These are phyloP conservation scores for Tulasnella sp. DNA, from an alignment of 768 basidiomycete genomes.

Conservation along the genomic window DNA sequence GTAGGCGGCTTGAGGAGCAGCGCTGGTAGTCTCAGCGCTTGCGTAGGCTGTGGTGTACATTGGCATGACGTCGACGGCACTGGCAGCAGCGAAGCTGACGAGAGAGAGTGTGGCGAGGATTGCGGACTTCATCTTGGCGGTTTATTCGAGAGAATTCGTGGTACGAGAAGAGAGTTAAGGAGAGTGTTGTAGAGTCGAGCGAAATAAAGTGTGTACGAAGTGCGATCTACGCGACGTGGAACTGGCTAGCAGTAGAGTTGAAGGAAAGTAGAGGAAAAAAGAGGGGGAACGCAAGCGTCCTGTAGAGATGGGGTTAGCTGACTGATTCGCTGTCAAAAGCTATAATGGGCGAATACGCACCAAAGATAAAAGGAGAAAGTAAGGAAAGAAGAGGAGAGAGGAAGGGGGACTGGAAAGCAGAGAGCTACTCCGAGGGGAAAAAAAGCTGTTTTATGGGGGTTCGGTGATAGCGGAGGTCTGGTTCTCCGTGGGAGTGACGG, in stretches of 20 bases:
- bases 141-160: constrained; percentile 32
- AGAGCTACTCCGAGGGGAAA: not conserved
- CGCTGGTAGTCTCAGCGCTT: not conserved
- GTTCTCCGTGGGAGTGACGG: constrained; percentile 2
- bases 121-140: constrained; percentile 55
- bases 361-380: constrained; percentile 2
- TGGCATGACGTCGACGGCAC: constrained; percentile 33
- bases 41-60: constrained; percentile 1
- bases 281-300: constrained; percentile 39
- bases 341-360: not conserved
- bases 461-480: not conserved
- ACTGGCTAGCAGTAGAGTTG: constrained; percentile 57
- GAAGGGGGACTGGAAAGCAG: not conserved
- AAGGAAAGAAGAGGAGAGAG: constrained; percentile 1
- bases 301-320: constrained; percentile 24
- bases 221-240: constrained; percentile 29
- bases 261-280: constrained; percentile 23
- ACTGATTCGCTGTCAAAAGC: not conserved
- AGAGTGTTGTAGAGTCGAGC: constrained; percentile 28
- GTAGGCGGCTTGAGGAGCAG: constrained; percentile 25
- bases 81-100: constrained; percentile 49
- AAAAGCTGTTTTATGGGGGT: not conserved
- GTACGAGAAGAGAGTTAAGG: constrained; percentile 12
- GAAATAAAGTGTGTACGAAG: constrained; percentile 23
- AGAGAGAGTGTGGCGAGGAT: constrained; percentile 52